Evolutionary conservation across 768 basidiomycete genomes (phyloP), one percentile per base, ranked within the genome.

Genomic region (Rhizopogon vulgaris): DNA sequence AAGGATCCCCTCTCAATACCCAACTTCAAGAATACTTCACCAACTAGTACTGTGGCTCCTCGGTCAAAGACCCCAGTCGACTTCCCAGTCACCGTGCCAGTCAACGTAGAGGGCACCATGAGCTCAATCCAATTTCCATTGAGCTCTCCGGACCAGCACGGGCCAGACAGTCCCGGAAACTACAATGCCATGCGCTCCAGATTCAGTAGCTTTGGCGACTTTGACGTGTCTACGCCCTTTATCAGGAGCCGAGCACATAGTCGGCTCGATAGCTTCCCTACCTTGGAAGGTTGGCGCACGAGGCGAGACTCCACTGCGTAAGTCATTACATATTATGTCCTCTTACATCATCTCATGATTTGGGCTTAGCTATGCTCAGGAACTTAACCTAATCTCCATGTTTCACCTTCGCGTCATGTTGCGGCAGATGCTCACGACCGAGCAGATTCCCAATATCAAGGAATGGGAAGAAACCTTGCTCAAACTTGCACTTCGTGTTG

Each of bases 401-500:
- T 78, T 79, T 56, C 92, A 98, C 69, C 78, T 97, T 46, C 87
- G 90, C 38, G 78, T 84, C 52, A 94, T 98, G 86, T 74, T 99
- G 12, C 81, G 85, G 5, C 96, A 99, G 69, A 88, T 93, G 78
- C 78, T 98, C 22, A 83, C 80, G 3, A 83, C 80, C 32, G 93
- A 92, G 62, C 71, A 79, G 39, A 86, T 99, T 27, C 87, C 92
- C 3, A 85, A 94, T 56, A 67, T 88, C 43, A 77, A 73, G 51
- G 87, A 94, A 58, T 99, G 96, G 96, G 90, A 94, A 64, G 84
- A 85, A 51, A 84, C 83, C 0, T 73, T 99, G 9, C 75, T 92
- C 43, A 83, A 77, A 58, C 74, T 98, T 15, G 84, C 94, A 1
- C 79, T 97, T 42, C 83, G 87, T 38, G 89, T 95, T 40, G 90